These are phyloP conservation scores for Rhizodiscina lignyota DNA, from an alignment of 495 filamentous ascomycete genomes.

Conservation along the genomic window DNA sequence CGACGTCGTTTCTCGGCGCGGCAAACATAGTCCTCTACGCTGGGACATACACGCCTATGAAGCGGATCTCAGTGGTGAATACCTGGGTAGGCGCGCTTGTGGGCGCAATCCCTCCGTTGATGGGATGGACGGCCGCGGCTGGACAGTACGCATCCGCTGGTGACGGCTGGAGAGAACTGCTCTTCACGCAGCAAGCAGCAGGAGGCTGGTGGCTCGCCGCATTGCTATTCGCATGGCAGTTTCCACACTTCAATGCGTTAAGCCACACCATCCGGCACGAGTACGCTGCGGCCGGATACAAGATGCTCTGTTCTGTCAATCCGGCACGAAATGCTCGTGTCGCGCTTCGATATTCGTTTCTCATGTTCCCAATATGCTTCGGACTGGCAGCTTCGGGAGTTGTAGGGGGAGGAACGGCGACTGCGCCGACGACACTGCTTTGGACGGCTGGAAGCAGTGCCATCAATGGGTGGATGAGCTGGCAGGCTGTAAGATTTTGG, in stretches of 20 bases:
- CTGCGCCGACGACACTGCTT: conserved; percentile 48
- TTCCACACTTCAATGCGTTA: conserved; percentile 91
- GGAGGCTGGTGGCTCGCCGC: conserved; percentile 84
- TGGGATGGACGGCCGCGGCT: conserved; percentile 94
- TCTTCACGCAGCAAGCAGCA: conserved; percentile 49
- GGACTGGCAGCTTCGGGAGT: conserved; percentile 67
- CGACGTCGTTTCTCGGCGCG: conserved; percentile 68
- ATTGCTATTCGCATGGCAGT: conserved; percentile 89
- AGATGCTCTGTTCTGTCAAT: conserved; percentile 85
- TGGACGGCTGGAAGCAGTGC: conserved; percentile 69
- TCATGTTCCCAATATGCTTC: conserved; percentile 76
- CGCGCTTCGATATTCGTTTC: conserved; percentile 68
- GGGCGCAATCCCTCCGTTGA: conserved; percentile 83
- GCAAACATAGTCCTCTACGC: conserved; percentile 82
- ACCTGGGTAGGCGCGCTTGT: conserved; percentile 93
- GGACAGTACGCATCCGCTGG: conserved; percentile 69
- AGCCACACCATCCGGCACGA: conserved; percentile 78
- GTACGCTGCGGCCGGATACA: conserved; percentile 72
- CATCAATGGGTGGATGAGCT: conserved; percentile 74
- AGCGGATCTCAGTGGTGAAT: conserved; percentile 72
- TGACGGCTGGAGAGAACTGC: conserved; percentile 47
- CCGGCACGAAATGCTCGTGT: conserved; percentile 70
- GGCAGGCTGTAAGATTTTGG: conserved; percentile 74
- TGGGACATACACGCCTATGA: conserved; percentile 81
- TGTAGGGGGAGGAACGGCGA: too few relatives aligned